Evolutionary conservation across 805 yeast genomes (phyloP), one percentile per base, ranked within the genome.

Genomic region (Nakazawaea ernobii): DNA sequence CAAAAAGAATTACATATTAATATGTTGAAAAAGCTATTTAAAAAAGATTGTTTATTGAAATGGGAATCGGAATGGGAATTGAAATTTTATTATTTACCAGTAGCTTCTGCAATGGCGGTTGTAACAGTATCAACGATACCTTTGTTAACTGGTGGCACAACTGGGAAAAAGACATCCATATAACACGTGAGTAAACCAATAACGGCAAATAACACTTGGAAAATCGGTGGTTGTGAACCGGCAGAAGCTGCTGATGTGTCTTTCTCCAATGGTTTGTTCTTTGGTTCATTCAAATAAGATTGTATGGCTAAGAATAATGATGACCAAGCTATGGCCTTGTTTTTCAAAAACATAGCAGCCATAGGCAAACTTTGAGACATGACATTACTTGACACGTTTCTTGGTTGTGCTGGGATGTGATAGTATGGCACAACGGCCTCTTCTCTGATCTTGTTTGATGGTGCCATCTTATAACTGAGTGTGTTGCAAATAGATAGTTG

Each of bases 311-410:
- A 60, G 56, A 79, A 76, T 26, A 75, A 56, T 24, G 80, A 61
- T 3, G 81, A 66, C 83, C 83, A 79, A 10, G 82, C 68, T 55
- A 79, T 60, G 52, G 78, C 62, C 57, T 75, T 79, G 60, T 77
- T 77, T 55, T 72, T 66, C 73, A 79, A 65, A 59, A 79, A 77
- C 84, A 79, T 79, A 40, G 83, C 83, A 2, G 79, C 81, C 80
- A 79, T 74, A 37, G 84, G 84, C 50, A 79, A 62, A 40, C 79
- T 71, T 55, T 76, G 80, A 6, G 80, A 62, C 27, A 75, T 66
- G 66, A 74, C 67, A 36, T 67, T 63, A 3, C 78, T 60, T 6
- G 78, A 78, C 41, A 67, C 70, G 37, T 62, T 62, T 49, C 78
- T 67, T 33, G 74, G 68, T 52, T 69, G 67, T 11, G 71, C 70